Evolutionary conservation across 2,329 filamentous ascomycete species (phyloP), one percentile per base, ranked within the genome.

Genomic region (Hirsutella thompsonii): DNA sequence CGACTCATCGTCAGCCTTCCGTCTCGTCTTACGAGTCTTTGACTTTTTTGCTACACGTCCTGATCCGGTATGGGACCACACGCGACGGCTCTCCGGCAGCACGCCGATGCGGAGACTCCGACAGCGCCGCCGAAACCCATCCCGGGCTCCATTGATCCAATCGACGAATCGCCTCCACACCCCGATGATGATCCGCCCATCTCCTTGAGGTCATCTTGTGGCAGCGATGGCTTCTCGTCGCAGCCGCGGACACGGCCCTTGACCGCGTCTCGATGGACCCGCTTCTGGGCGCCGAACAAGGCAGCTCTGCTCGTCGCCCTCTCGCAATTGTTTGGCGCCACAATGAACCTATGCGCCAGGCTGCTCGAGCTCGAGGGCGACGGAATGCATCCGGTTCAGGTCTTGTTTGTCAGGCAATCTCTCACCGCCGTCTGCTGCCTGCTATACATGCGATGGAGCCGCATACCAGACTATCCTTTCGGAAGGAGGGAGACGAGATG

Each of bases 341-440:
- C 84, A 40, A 94, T 94, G 89, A 93, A 92, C 56, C 75, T 93
- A 9, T 78, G 79, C 33, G 84, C 86, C 0, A 72, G 87, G 18
- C 59, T 90, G 10, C 66, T 94, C 32, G 85, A 93, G 56, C 68
- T 82, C 16, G 68, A 83, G 48, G 81, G 76, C 41, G 69, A 79
- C 37, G 76, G 76, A 2, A 81, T 93, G 67, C 77, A 92, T 64
- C 85, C 88, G 0, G 80, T 93, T 48, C 84, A 92, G 62, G 80
- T 94, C 44, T 71, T 94, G 4, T 88, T 94, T 52, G 74, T 76
- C 6, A 76, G 89, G 42, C 89, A 93, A 78, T 66, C 67, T 42
- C 73, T 92, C 44, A 94, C 89, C 0, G 67, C 76, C 1, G 18
- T 83, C 3, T 70, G 79, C 39, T 79, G 81, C 43, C 74, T 72